phyloP scores from a whole-genome alignment of 768 basidiomycete species.

The Tricholoma sp. region DNA sequence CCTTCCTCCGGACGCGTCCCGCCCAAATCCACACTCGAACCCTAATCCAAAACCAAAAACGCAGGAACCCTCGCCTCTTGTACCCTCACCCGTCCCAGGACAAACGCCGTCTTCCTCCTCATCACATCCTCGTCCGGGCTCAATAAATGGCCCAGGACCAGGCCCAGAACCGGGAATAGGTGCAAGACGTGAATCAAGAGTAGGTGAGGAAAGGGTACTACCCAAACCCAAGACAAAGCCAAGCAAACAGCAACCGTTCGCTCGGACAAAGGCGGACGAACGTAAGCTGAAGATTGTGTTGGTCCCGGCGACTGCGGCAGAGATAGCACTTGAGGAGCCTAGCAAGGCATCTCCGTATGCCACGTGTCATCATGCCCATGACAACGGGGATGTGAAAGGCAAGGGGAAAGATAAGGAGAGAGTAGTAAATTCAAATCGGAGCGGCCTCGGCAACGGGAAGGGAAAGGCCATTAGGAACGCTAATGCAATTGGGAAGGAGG shows the following conservation, averaged over 20 bases:
- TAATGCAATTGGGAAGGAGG: constrained; percentile 11
- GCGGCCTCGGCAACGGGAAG: constrained; percentile 12
- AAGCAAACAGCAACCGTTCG: constrained; percentile 47
- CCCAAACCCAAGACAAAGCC: constrained; percentile 2
- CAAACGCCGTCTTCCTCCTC: constrained; percentile 19
- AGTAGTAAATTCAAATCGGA: constrained; percentile 2
- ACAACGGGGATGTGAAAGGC: constrained; percentile 12
- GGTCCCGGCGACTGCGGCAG: constrained; percentile 36
- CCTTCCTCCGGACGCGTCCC: constrained; percentile 19
- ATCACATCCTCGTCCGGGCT: constrained; percentile 14
- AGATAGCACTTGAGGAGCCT: constrained; percentile 10
- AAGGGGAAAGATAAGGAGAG: constrained; percentile 24
- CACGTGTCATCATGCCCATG: background rate
- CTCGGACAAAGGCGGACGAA: constrained; percentile 44
- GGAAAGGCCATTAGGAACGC: constrained; percentile 17
- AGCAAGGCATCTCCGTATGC: background rate
- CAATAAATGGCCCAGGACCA: constrained; percentile 13
- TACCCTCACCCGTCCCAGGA: background rate
- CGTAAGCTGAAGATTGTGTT: constrained; percentile 48
- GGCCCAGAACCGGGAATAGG: constrained; percentile 14
- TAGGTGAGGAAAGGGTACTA: constrained; percentile 27
- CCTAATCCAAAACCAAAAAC: constrained; percentile 1
- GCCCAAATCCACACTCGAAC: background rate
- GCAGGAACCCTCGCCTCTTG: background rate
- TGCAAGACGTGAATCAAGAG: constrained; percentile 23